phyloP scores from a whole-genome alignment of 306 rosid genomes.

The Parietaria judaica region DNA sequence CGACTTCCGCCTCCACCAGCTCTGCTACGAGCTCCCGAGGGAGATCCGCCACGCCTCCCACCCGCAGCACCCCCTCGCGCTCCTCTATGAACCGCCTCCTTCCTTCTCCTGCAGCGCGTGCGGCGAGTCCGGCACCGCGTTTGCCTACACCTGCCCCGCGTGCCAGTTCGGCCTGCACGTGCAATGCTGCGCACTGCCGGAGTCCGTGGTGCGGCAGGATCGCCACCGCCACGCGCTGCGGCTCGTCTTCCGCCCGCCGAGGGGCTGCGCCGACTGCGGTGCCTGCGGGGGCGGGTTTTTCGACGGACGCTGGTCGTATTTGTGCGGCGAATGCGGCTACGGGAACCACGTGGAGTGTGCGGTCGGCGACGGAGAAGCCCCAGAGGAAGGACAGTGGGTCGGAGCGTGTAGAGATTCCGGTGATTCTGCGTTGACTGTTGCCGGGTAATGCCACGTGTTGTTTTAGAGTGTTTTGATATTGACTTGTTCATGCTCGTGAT shows the following conservation, averaged over 20 bases:
- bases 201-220: neutral
- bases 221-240: constrained; percentile 13
- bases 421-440: neutral
- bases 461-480: no score
- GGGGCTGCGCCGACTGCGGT: neutral
- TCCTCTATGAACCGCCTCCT: constrained; percentile 7
- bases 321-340: constrained; percentile 13
- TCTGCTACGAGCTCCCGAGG: constrained; percentile 17
- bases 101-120: constrained; percentile 17
- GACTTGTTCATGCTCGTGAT: no score
- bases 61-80: constrained; percentile 17
- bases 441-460: neutral
- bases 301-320: constrained; percentile 15
- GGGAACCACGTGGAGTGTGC: constrained; percentile 13
- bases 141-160: constrained; percentile 8
- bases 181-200: constrained; percentile 17
- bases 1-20: constrained; percentile 16
- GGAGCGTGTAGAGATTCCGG: neutral
- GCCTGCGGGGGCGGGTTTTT: constrained; percentile 1
- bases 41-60: constrained; percentile 19
- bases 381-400: neutral
- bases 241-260: constrained; percentile 4
- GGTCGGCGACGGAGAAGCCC: neutral
- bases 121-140: constrained; percentile 8
- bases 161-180: constrained; percentile 15